Evolutionary conservation across 192 early-diverging fungal species (phyloP).

Genomic region (Bifiguratus adelaidae): DNA sequence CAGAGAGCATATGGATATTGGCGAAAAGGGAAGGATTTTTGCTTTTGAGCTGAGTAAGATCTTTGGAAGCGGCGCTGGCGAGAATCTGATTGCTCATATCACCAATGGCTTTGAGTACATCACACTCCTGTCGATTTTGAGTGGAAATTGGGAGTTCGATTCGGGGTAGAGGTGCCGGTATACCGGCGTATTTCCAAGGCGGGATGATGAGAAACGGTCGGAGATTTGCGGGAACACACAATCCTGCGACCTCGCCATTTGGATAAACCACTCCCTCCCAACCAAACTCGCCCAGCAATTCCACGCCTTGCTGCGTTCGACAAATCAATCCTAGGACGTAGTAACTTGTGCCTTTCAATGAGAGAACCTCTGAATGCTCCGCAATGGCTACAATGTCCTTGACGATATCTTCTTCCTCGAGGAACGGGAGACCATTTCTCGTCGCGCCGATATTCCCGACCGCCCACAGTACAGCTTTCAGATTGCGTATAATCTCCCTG

Average conservation of each 20-base stretch:
- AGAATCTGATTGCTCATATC: slow-evolving; percentile 79
- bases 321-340: slow-evolving; percentile 64
- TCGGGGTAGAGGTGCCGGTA: slow-evolving; percentile 25
- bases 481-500: slow-evolving; percentile 21
- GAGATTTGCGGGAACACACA: slow-evolving; percentile 59
- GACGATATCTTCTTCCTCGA: slow-evolving; percentile 61
- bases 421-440: slow-evolving; percentile 50
- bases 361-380: slow-evolving; percentile 51
- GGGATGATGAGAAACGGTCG: slow-evolving; percentile 43
- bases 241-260: slow-evolving; percentile 33
- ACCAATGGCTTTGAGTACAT: slow-evolving; percentile 60
- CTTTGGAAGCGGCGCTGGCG: slow-evolving; percentile 63
- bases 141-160: slow-evolving; percentile 16
- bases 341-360: slow-evolving; percentile 67
- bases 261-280: slow-evolving; percentile 61
- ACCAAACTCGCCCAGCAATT: slow-evolving; percentile 55
- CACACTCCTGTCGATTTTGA: slow-evolving; percentile 46
- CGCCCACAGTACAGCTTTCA: slow-evolving; percentile 76
- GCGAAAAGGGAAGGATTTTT: slow-evolving; percentile 25
- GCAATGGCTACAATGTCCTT: slow-evolving; percentile 62
- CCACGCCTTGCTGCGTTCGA: slow-evolving; percentile 57
- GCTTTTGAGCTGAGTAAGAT: slow-evolving; percentile 40
- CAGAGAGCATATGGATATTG: slow-evolving; percentile 39
- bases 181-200: slow-evolving; percentile 32
- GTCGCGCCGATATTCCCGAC: slow-evolving; percentile 72